These are phyloP conservation scores for Fusarium domesticum DNA, from an alignment of 2,329 filamentous ascomycete genomes.

Conservation along the genomic window DNA sequence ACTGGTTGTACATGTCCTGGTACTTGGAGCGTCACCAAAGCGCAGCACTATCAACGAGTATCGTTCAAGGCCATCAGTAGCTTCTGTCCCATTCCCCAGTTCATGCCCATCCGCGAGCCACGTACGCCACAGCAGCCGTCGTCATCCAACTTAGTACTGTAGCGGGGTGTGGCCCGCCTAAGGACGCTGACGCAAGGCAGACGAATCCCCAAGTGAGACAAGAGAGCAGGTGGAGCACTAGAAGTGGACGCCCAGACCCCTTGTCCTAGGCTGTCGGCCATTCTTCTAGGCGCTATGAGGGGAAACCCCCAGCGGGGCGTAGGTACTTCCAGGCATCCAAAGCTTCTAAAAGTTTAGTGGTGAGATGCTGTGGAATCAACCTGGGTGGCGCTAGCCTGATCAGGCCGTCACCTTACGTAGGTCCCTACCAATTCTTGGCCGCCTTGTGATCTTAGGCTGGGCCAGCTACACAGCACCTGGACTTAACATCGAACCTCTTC, in stretches of 20 bases:
- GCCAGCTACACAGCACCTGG: slow-evolving; percentile 21
- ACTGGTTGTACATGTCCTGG: background rate
- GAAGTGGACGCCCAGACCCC: background rate
- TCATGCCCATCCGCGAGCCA: slow-evolving; percentile 20
- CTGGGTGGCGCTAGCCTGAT: slow-evolving; percentile 12
- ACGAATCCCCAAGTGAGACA: background rate
- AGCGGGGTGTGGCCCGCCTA: slow-evolving; percentile 8
- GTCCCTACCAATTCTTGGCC: slow-evolving; percentile 13
- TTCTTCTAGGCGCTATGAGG: background rate
- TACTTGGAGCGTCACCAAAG: slow-evolving; percentile 2
- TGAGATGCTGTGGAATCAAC: slow-evolving; percentile 19
- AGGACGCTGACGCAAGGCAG: slow-evolving; percentile 18
- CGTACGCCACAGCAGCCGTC: slow-evolving; percentile 27
- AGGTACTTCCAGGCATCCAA: background rate
- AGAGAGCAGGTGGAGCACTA: background rate
- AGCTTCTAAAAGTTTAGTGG: background rate
- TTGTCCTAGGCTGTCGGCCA: background rate
- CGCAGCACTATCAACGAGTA: slow-evolving; percentile 4
- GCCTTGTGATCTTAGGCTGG: slow-evolving; percentile 23
- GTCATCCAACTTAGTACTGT: slow-evolving; percentile 19
- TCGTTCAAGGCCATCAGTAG: slow-evolving; percentile 5
- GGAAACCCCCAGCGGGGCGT: background rate
- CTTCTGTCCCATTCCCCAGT: slow-evolving; percentile 4
- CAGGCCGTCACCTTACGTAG: slow-evolving; percentile 19
- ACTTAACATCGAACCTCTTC: slow-evolving; percentile 16